Conservation (phyloP, 177 flowering plant genomes). For the Tripterygium wilfordii region DNA sequence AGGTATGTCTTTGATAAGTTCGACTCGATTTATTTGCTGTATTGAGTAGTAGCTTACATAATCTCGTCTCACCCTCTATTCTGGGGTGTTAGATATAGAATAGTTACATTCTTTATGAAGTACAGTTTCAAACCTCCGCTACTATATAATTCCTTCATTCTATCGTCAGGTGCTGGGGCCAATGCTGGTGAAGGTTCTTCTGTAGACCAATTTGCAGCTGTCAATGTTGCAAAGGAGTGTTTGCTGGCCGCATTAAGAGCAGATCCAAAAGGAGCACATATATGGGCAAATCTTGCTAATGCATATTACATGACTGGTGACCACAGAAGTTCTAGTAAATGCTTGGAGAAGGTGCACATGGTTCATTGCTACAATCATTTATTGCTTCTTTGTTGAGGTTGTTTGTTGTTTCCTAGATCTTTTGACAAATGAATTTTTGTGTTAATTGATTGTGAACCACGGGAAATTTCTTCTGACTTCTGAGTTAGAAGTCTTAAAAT, state of each 20-base stretch:
- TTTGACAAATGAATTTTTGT: not conserved
- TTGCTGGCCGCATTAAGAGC: slow-evolving; percentile 57
- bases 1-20: slow-evolving; percentile 40
- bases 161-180: slow-evolving; percentile 76
- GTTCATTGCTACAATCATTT: slow-evolving; percentile 12
- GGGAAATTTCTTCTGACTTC: not conserved
- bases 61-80: not conserved
- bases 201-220: slow-evolving; percentile 42
- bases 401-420: slow-evolving; percentile 11
- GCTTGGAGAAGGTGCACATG: slow-evolving; percentile 79
- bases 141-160: not conserved
- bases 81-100: not conserved
- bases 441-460: not conserved
- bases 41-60: too few relatives aligned
- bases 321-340: slow-evolving; percentile 65
- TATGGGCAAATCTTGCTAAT: slow-evolving; percentile 86
- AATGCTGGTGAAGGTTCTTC: slow-evolving; percentile 45
- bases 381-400: slow-evolving; percentile 16
- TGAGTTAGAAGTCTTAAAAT: too few relatives aligned
- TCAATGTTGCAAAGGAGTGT: slow-evolving; percentile 80
- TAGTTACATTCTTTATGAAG: not conserved
- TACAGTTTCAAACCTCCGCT: too few relatives aligned
- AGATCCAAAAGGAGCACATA: slow-evolving; percentile 73
- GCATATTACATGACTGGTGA: slow-evolving; percentile 75
- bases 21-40: not conserved